Conservation (phyloP, 1,139 yeast species). For the Taiozyma sp. region DNA sequence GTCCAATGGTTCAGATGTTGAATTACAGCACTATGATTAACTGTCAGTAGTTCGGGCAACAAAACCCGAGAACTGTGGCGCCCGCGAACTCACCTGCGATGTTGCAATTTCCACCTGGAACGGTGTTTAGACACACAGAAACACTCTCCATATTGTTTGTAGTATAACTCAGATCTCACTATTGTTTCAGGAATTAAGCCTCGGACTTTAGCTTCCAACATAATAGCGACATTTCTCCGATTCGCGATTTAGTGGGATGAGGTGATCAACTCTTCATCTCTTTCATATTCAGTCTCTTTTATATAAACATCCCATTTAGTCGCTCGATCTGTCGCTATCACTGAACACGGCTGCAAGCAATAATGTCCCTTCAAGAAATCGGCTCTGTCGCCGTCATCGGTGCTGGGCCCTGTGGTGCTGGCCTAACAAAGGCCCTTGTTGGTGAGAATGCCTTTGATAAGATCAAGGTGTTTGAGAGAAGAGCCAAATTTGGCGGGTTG, state of each 20-base stretch:
- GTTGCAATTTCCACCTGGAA: too few species aligned
- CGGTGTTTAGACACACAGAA: too few species aligned
- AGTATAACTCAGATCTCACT: too few species aligned
- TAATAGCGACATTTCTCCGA: not conserved
- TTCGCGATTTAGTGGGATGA: not conserved
- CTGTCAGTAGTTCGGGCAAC: too few species aligned
- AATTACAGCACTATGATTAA: too few species aligned
- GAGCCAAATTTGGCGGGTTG: conserved; percentile 46
- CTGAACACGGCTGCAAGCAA: not conserved
- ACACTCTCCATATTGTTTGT: too few species aligned
- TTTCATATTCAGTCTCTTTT: not conserved
- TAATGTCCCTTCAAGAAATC: conserved; percentile 6
- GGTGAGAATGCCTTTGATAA: conserved; percentile 39
- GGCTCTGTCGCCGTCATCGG: conserved; percentile 49
- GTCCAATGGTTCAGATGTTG: too few species aligned
- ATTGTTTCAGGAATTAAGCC: too few species aligned
- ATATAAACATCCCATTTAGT: not conserved
- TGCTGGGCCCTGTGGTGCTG: conserved; percentile 68
- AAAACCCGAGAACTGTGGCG: not conserved
- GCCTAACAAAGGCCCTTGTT: conserved; percentile 47
- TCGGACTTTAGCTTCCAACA: not conserved
- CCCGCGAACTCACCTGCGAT: too few species aligned
- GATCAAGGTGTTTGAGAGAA: conserved; percentile 47
- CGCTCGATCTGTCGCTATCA: not conserved
- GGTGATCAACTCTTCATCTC: not conserved